Percentiles rank a stretch among this genome's conserved stretches.
phyloP scores from a whole-genome alignment of 2,329 filamentous ascomycete species.

The Gnomoniopsis sp. region DNA sequence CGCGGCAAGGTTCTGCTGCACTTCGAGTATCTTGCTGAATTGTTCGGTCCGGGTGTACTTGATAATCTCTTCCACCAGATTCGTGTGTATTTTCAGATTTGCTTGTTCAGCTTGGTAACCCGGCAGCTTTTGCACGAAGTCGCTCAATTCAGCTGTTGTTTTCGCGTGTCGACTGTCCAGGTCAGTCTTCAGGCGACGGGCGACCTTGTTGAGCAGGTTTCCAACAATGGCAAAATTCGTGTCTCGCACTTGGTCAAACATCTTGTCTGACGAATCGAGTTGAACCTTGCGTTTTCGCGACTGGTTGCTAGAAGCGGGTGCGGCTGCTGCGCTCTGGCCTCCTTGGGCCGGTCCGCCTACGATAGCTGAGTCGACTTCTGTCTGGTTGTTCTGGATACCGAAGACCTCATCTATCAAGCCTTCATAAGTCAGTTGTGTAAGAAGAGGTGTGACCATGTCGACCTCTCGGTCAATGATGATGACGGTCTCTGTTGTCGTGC shows the following conservation, averaged over 20 bases:
- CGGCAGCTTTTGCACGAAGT: slow-evolving; percentile 92
- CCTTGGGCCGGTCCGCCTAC: slow-evolving; percentile 68
- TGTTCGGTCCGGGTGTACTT: slow-evolving; percentile 86
- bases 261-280: slow-evolving; percentile 82
- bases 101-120: slow-evolving; percentile 91
- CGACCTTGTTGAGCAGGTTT: slow-evolving; percentile 82
- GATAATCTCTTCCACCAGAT: slow-evolving; percentile 91
- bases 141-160: slow-evolving; percentile 84
- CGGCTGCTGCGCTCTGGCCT: slow-evolving; percentile 50
- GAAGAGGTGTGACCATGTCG: slow-evolving; percentile 85
- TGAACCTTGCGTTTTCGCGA: slow-evolving; percentile 81
- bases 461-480: slow-evolving; percentile 95
- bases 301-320: slow-evolving; percentile 51
- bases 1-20: slow-evolving; percentile 92
- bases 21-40: slow-evolving; percentile 84
- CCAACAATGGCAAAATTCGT: slow-evolving; percentile 96
- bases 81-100: slow-evolving; percentile 87
- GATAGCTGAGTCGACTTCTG: slow-evolving; percentile 87
- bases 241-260: slow-evolving; percentile 85
- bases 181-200: slow-evolving; percentile 77
- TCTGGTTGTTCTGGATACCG: slow-evolving; percentile 86
- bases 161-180: slow-evolving; percentile 88
- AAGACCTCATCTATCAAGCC: slow-evolving; percentile 93
- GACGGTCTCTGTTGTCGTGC: slow-evolving; percentile 81
- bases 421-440: slow-evolving; percentile 96